phyloP scores from a whole-genome alignment of 1,284 basidiomycete genomes.

The Puccinia coronata region DNA sequence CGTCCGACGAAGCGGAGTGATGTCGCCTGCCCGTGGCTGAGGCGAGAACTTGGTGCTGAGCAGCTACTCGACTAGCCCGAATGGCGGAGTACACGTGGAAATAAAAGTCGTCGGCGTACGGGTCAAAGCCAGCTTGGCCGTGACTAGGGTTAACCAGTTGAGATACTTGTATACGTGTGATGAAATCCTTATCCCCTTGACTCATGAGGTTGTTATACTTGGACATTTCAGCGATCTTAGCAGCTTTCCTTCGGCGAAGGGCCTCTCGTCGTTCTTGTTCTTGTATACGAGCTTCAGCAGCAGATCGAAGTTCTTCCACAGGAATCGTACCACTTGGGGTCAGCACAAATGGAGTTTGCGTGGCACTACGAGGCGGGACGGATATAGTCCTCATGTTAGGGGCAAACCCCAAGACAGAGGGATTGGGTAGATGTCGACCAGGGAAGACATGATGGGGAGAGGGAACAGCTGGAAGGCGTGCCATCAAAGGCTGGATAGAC shows the following conservation, averaged over 20 bases:
- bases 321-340: not conserved
- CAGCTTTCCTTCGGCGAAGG: slow-evolving; percentile 73
- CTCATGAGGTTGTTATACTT: slow-evolving; percentile 98
- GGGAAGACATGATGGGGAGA: slow-evolving; percentile 17
- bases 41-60: slow-evolving; percentile 51
- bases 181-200: slow-evolving; percentile 98
- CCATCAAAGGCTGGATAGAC: slow-evolving; percentile 7
- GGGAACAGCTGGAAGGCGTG: slow-evolving; percentile 10
- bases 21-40: slow-evolving; percentile 18
- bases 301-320: slow-evolving; percentile 47
- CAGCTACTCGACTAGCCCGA: slow-evolving; percentile 72
- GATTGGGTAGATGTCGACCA: slow-evolving; percentile 30
- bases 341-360: slow-evolving; percentile 19
- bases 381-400: not conserved
- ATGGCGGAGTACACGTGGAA: slow-evolving; percentile 92
- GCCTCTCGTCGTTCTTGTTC: slow-evolving; percentile 83
- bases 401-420: not conserved
- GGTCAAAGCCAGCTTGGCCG: slow-evolving; percentile 67
- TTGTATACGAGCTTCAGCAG: slow-evolving; percentile 73
- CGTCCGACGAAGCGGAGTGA: slow-evolving; percentile 2
- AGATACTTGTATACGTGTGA: slow-evolving; percentile 97
- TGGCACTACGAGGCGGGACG: slow-evolving; percentile 18
- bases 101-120: slow-evolving; percentile 97
- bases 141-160: slow-evolving; percentile 70
- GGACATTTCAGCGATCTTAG: slow-evolving; percentile 84